Evolutionary conservation across 106 monocot genomes (phyloP).

Genomic region (Acorus calamus): DNA sequence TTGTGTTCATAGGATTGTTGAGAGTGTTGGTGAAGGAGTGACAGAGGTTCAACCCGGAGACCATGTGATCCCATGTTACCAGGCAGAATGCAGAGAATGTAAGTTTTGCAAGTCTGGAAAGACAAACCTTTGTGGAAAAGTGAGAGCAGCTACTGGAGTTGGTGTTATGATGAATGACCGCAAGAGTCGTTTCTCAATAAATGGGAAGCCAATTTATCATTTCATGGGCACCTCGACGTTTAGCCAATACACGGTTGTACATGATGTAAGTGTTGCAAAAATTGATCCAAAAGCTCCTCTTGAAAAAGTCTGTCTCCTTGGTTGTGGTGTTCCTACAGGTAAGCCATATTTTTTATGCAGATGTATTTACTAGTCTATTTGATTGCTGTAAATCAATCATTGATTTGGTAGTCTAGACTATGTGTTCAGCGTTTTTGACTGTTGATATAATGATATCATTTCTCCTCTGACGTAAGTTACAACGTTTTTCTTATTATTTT

Average conservation of each 20-base stretch:
- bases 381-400: too few species aligned
- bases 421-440: too few species aligned
- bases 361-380: too few species aligned
- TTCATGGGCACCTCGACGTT: slow-evolving; percentile 99
- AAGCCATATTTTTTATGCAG: not conserved
- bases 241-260: slow-evolving; percentile 95
- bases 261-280: slow-evolving; percentile 99
- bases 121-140: slow-evolving; percentile 96
- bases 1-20: slow-evolving; percentile 59
- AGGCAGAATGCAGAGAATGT: slow-evolving; percentile 94
- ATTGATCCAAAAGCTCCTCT: slow-evolving; percentile 85
- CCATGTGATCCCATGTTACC: slow-evolving; percentile 99
- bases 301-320: slow-evolving; percentile 93
- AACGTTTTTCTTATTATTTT: too few species aligned
- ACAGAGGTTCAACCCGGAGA: slow-evolving; percentile 96
- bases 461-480: too few species aligned
- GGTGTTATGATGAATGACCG: slow-evolving; percentile 94
- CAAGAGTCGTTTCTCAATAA: slow-evolving; percentile 83
- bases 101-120: slow-evolving; percentile 99
- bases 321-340: slow-evolving; percentile 98
- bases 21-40: slow-evolving; percentile 98
- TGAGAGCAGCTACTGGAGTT: slow-evolving; percentile 87
- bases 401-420: too few species aligned
- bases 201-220: slow-evolving; percentile 89
- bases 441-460: too few species aligned